Conservation (phyloP, 2,329 filamentous ascomycete genomes). For the Alternaria sp. region DNA sequence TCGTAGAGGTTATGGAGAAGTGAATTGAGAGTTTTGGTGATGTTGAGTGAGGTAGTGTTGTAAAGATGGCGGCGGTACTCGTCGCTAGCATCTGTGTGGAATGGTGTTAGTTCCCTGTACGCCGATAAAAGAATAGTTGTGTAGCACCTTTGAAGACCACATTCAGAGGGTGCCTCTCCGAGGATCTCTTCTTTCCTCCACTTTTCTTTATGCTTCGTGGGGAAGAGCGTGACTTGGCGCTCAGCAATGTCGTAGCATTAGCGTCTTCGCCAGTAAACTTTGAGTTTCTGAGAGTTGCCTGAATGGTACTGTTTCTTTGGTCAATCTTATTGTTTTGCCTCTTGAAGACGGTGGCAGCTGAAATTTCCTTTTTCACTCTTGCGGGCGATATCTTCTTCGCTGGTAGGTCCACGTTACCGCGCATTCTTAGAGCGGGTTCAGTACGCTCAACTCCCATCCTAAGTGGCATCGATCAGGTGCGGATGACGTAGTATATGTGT, state of each 20-base stretch:
- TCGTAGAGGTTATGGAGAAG: slow-evolving; percentile 22
- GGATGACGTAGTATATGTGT: neutral
- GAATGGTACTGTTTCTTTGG: neutral
- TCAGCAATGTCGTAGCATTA: neutral
- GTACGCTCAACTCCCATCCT: slow-evolving; percentile 10
- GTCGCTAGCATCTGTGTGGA: slow-evolving; percentile 33
- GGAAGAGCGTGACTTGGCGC: slow-evolving; percentile 13
- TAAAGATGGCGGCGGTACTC: slow-evolving; percentile 40
- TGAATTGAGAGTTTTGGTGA: slow-evolving; percentile 31
- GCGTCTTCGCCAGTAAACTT: neutral
- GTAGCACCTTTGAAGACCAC: slow-evolving; percentile 38
- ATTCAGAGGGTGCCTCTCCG: slow-evolving; percentile 34
- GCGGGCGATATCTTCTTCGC: slow-evolving; percentile 1
- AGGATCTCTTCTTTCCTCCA: slow-evolving; percentile 6
- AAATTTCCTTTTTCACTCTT: slow-evolving; percentile 23
- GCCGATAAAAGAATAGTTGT: neutral
- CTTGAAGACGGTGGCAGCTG: slow-evolving; percentile 39
- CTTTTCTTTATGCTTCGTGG: slow-evolving; percentile 19
- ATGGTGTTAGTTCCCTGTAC: slow-evolving; percentile 12
- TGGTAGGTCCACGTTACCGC: neutral
- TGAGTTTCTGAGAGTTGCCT: neutral
- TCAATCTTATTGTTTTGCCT: slow-evolving; percentile 20
- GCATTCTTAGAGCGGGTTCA: neutral
- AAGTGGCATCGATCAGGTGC: neutral
- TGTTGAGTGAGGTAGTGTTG: slow-evolving; percentile 20